Evolutionary conservation across 2,329 filamentous ascomycete species (phyloP).

Genomic region (Colletotrichum higginsianum): DNA sequence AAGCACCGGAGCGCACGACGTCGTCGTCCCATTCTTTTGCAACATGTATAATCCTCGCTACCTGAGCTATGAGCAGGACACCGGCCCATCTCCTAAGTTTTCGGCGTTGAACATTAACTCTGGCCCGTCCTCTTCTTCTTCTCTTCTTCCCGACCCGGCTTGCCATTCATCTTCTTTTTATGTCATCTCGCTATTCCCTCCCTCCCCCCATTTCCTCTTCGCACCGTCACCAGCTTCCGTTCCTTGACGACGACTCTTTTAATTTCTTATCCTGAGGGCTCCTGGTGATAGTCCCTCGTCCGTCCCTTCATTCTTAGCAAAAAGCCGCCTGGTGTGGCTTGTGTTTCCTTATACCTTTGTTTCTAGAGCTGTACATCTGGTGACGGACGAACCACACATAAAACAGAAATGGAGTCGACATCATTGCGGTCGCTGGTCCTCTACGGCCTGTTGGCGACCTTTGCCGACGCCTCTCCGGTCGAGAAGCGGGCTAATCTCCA

Average conservation of each 20-base stretch:
- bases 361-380: constrained; percentile 22
- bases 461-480: constrained; percentile 46
- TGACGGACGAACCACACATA: constrained; percentile 31
- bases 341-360: background rate
- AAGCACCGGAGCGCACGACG: constrained; percentile 38
- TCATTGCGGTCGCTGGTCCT: constrained; percentile 36
- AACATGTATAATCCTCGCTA: constrained; percentile 40
- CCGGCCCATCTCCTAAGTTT: constrained; percentile 26
- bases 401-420: constrained; percentile 34
- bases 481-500: constrained; percentile 50
- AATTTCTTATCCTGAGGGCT: constrained; percentile 24
- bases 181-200: constrained; percentile 12
- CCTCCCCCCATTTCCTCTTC: background rate
- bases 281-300: constrained; percentile 40
- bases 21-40: constrained; percentile 42
- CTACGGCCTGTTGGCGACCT: constrained; percentile 43
- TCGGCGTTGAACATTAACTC: constrained; percentile 40
- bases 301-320: constrained; percentile 16
- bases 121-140: background rate
- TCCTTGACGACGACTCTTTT: constrained; percentile 27
- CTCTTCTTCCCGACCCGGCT: background rate
- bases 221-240: constrained; percentile 11
- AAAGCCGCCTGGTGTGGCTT: constrained; percentile 42
- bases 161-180: constrained; percentile 26
- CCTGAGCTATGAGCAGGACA: background rate